phyloP scores from a whole-genome alignment of 2,329 filamentous ascomycete species.

The Grosmannia serpens region DNA sequence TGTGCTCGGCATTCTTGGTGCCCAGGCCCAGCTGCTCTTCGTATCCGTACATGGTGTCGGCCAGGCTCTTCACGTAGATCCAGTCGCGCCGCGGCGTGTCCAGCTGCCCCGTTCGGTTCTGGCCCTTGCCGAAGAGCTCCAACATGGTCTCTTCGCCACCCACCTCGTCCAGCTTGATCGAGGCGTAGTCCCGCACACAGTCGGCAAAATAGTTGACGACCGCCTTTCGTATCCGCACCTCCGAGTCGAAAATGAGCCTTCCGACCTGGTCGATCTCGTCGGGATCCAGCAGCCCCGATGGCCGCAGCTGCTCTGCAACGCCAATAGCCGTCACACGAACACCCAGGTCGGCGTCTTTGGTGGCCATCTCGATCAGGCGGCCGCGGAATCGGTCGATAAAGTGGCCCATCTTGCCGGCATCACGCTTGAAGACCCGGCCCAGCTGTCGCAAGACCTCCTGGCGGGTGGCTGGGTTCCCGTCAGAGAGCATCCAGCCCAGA shows the following conservation, averaged over 20 bases:
- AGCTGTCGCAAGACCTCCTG: slow-evolving; percentile 83
- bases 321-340: slow-evolving; percentile 74
- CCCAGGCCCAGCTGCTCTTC: slow-evolving; percentile 52
- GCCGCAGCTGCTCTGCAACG: slow-evolving; percentile 69
- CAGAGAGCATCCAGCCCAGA: slow-evolving; percentile 89
- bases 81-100: slow-evolving; percentile 69
- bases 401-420: slow-evolving; percentile 72
- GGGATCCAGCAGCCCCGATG: slow-evolving; percentile 78
- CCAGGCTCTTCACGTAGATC: slow-evolving; percentile 85
- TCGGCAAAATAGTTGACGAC: slow-evolving; percentile 85
- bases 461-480: slow-evolving; percentile 61
- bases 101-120: slow-evolving; percentile 55
- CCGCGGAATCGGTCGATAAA: slow-evolving; percentile 89
- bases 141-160: slow-evolving; percentile 67
- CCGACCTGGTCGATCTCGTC: slow-evolving; percentile 84
- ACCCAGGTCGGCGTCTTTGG: slow-evolving; percentile 66
- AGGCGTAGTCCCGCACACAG: slow-evolving; percentile 72
- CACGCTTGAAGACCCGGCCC: slow-evolving; percentile 64
- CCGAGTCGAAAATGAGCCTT: slow-evolving; percentile 78
- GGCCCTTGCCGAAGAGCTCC: slow-evolving; percentile 58
- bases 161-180: slow-evolving; percentile 70
- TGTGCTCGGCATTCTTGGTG: slow-evolving; percentile 13
- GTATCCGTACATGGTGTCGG: slow-evolving; percentile 72
- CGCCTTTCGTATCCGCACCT: slow-evolving; percentile 73
- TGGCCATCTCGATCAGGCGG: slow-evolving; percentile 86